These are phyloP conservation scores for Mortierella sp. DNA, from an alignment of 371 early-diverging fungal genomes.

Conservation along the genomic window DNA sequence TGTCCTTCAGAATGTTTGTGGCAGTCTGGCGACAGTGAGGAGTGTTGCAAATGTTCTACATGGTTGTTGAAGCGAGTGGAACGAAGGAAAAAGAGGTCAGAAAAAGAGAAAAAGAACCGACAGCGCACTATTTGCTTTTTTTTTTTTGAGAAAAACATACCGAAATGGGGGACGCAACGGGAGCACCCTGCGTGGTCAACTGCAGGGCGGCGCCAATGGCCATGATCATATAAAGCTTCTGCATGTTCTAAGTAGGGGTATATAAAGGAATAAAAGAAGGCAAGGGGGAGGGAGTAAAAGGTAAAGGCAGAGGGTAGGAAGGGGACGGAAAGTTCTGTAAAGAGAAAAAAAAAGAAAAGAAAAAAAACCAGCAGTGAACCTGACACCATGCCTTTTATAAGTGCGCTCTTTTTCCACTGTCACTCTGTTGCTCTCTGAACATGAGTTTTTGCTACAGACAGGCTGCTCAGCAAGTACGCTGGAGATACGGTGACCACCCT, in stretches of 20 bases:
- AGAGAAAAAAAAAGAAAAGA: conserved; percentile 5
- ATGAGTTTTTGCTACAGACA: background rate
- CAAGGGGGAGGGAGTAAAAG: background rate
- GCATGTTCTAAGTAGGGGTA: background rate
- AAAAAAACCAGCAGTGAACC: background rate
- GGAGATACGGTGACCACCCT: background rate
- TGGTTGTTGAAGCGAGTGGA: no score
- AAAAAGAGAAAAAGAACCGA: no score
- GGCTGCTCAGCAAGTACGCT: background rate
- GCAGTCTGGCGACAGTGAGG: conserved; percentile 30
- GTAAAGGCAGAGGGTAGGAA: background rate
- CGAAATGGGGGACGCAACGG: background rate
- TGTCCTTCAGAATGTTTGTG: conserved; percentile 25
- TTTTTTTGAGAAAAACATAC: background rate
- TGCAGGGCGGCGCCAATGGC: conserved; percentile 16
- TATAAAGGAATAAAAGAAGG: background rate
- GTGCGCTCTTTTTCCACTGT: background rate
- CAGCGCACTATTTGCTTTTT: no score
- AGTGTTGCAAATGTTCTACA: conserved; percentile 25
- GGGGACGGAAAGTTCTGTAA: conserved; percentile 21
- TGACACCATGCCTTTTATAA: background rate
- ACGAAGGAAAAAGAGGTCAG: background rate
- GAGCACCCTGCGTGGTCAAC: conserved; percentile 9
- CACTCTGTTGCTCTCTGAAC: background rate
- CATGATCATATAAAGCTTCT: conserved; percentile 15